phyloP scores from a whole-genome alignment of 1,284 basidiomycete species.

The Calocybe gambosa region DNA sequence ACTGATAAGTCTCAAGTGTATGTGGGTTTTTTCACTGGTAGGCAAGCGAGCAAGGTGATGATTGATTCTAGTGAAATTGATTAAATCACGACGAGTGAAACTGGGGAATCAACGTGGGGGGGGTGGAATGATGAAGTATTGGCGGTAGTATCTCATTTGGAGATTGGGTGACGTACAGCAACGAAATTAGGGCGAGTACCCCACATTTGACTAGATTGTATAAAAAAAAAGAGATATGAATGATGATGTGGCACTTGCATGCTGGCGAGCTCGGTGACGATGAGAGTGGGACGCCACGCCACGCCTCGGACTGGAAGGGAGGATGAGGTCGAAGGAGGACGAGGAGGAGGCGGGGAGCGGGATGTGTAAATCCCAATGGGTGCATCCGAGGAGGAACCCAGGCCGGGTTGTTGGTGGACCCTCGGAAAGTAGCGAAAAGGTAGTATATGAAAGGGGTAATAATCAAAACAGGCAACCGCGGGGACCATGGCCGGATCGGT shows the following conservation, averaged over 20 bases:
- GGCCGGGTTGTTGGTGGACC: conserved; percentile 1
- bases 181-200: neutral
- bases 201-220: neutral
- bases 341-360: too few species aligned
- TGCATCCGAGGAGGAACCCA: neutral
- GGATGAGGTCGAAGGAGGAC: too few species aligned
- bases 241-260: neutral
- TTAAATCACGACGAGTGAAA: neutral
- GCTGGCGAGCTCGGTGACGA: too few species aligned
- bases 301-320: too few species aligned
- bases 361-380: too few species aligned
- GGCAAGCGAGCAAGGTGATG: neutral
- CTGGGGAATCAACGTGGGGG: too few species aligned
- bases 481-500: conserved; percentile 14
- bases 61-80: neutral
- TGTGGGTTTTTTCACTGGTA: too few species aligned
- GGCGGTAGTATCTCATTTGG: neutral
- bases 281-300: too few species aligned
- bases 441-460: conserved; percentile 12
- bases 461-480: conserved; percentile 9
- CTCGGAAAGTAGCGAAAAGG: conserved; percentile 4
- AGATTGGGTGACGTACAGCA: neutral
- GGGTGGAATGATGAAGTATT: neutral
- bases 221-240: neutral
- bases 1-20: neutral